Conservation (phyloP, 768 basidiomycete genomes). For the Termitomyces heimii region DNA sequence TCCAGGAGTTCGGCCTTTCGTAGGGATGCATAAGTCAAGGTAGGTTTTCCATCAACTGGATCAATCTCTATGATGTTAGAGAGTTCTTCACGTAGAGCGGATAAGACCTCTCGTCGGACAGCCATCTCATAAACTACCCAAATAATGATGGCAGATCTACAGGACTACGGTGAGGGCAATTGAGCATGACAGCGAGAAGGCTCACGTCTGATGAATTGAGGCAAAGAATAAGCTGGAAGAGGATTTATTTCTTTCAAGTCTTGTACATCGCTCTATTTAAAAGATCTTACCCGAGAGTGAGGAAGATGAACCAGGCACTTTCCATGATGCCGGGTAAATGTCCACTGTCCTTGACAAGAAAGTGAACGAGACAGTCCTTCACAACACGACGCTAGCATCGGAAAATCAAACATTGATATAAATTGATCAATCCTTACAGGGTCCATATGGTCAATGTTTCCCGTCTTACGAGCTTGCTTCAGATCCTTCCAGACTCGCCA, state of each 20-base stretch:
- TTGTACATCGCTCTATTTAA: neutral
- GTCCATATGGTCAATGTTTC: slow-evolving; percentile 7
- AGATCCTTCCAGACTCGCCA: slow-evolving; percentile 6
- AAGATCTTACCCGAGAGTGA: slow-evolving; percentile 3
- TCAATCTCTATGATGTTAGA: neutral
- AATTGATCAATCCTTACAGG: neutral
- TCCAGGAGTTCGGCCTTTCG: slow-evolving; percentile 5
- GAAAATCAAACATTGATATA: neutral
- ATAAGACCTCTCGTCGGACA: neutral
- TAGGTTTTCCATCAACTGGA: neutral
- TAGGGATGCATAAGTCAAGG: slow-evolving; percentile 2
- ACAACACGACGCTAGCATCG: neutral
- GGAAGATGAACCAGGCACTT: slow-evolving; percentile 2
- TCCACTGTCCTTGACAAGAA: neutral
- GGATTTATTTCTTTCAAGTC: no score
- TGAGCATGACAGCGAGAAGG: neutral
- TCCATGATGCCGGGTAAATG: slow-evolving; percentile 1
- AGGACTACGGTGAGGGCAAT: neutral
- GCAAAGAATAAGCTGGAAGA: slow-evolving; percentile 1
- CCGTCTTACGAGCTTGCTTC: neutral
- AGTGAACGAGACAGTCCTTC: slow-evolving; percentile 3
- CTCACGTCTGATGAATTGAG: slow-evolving; percentile 8
- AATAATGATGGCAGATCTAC: slow-evolving; percentile 2
- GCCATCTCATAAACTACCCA: slow-evolving; percentile 9
- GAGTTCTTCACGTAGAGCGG: slow-evolving; percentile 1